Evolutionary conservation across 768 basidiomycete species (phyloP).

Genomic region (Hygrocybe punicea): DNA sequence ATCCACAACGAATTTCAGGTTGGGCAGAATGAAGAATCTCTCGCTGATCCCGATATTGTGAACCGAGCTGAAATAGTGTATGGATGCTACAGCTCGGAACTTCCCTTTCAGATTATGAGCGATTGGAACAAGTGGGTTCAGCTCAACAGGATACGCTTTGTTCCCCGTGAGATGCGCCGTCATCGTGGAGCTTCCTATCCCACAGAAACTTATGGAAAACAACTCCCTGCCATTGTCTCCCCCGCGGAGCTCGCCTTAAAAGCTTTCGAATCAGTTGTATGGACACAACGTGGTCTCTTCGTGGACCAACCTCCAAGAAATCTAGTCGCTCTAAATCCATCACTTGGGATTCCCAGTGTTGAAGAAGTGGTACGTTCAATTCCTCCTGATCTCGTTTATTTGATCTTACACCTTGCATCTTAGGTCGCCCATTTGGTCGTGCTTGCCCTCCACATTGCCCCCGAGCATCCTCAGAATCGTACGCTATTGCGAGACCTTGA

Average conservation of each 20-base stretch:
- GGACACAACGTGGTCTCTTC: constrained; percentile 49
- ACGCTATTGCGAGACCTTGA: constrained; percentile 38
- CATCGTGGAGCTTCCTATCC: constrained; percentile 17
- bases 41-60: constrained; percentile 12
- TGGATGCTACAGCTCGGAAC: constrained; percentile 30
- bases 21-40: constrained; percentile 23
- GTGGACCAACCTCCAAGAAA: constrained; percentile 25
- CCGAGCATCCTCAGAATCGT: constrained; percentile 18
- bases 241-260: constrained; percentile 38
- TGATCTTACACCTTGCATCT: neutral
- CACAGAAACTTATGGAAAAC: constrained; percentile 23
- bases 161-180: constrained; percentile 34
- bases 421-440: constrained; percentile 44
- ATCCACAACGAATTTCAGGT: constrained; percentile 26
- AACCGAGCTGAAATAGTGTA: constrained; percentile 34
- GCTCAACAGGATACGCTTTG: constrained; percentile 38
- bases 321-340: constrained; percentile 34
- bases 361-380: constrained; percentile 42
- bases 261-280: constrained; percentile 42
- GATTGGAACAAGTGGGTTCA: constrained; percentile 17
- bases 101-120: constrained; percentile 32
- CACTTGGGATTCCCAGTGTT: constrained; percentile 39
- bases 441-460: constrained; percentile 31
- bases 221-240: constrained; percentile 35
- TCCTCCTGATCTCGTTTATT: constrained; percentile 1